Conservation (phyloP, 1,284 basidiomycete species). For the Xerocomus amazonicus region DNA sequence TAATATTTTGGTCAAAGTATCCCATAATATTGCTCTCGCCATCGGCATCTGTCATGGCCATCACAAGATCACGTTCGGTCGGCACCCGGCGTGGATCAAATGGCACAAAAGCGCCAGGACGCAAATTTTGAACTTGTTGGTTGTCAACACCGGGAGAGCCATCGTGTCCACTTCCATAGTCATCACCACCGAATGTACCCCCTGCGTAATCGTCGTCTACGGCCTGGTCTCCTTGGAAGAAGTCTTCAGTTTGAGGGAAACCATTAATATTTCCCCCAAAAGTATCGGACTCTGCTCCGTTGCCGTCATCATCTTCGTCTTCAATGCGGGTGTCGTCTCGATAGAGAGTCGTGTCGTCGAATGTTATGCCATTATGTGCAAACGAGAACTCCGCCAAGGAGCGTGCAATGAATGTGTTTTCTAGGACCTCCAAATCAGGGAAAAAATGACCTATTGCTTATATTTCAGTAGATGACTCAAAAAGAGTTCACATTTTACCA, state of each 20-base stretch:
- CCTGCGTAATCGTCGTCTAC: slow-evolving; percentile 52
- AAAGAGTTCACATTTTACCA: slow-evolving; percentile 27
- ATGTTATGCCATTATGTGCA: slow-evolving; percentile 52
- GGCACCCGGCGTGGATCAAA: slow-evolving; percentile 77
- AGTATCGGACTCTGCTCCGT: slow-evolving; percentile 34
- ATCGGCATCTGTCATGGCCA: slow-evolving; percentile 77
- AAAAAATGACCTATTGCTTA: slow-evolving; percentile 56
- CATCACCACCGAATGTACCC: slow-evolving; percentile 44
- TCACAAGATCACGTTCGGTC: slow-evolving; percentile 73
- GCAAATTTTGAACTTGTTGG: slow-evolving; percentile 37
- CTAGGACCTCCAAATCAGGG: slow-evolving; percentile 59
- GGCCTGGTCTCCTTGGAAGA: slow-evolving; percentile 72
- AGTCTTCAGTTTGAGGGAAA: slow-evolving; percentile 64
- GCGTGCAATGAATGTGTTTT: slow-evolving; percentile 72
- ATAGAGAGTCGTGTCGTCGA: slow-evolving; percentile 61
- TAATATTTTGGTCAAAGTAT: slow-evolving; percentile 88
- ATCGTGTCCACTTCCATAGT: slow-evolving; percentile 41
- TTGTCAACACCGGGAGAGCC: slow-evolving; percentile 42
- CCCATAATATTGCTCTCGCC: slow-evolving; percentile 75
- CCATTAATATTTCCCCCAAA: slow-evolving; percentile 38
- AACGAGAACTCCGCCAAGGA: slow-evolving; percentile 83
- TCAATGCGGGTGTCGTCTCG: slow-evolving; percentile 45
- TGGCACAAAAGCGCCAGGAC: slow-evolving; percentile 55
- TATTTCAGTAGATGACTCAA: slow-evolving; percentile 7
- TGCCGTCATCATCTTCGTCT: slow-evolving; percentile 47